phyloP scores from a whole-genome alignment of 2,329 filamentous ascomycete species.

The Myriosclerotinia scirpicola region DNA sequence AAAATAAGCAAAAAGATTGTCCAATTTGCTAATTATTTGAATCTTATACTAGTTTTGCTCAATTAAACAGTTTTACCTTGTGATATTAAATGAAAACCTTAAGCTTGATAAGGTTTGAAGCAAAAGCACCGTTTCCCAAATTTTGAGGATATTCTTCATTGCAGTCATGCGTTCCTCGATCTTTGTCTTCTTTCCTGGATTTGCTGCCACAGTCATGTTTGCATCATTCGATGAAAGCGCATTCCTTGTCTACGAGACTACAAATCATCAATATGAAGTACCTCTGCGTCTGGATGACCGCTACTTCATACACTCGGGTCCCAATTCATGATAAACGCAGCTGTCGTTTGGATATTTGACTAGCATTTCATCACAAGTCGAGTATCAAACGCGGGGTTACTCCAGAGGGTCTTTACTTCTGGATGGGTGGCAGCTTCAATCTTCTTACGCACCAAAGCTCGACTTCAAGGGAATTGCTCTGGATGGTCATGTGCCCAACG shows the following conservation, averaged over 20 bases:
- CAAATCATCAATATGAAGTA: not conserved
- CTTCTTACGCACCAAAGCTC: slow-evolving; percentile 54
- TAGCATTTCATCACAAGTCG: slow-evolving; percentile 4
- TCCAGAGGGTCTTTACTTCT: slow-evolving; percentile 54
- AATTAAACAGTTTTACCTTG: too few species aligned
- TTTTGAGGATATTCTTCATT: not conserved
- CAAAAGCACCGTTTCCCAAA: too few species aligned
- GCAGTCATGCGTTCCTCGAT: not conserved
- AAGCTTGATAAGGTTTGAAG: too few species aligned
- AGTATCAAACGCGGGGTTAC: slow-evolving; percentile 51
- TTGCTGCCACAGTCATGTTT: not conserved
- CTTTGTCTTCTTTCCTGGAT: not conserved
- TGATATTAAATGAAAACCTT: too few species aligned
- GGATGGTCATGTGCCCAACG: slow-evolving; percentile 49
- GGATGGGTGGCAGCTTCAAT: slow-evolving; percentile 54
- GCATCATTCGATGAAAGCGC: not conserved
- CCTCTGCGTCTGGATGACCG: not conserved
- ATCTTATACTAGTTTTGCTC: too few species aligned
- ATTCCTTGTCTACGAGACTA: too few species aligned
- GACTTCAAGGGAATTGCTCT: slow-evolving; percentile 50
- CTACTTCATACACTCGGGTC: not conserved
- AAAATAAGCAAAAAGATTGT: too few species aligned
- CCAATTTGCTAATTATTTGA: too few species aligned
- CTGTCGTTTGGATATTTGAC: slow-evolving; percentile 4
- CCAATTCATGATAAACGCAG: slow-evolving; percentile 21